These are phyloP conservation scores for Penicillium riverlandense DNA, from an alignment of 495 filamentous ascomycete genomes.

Conservation along the genomic window DNA sequence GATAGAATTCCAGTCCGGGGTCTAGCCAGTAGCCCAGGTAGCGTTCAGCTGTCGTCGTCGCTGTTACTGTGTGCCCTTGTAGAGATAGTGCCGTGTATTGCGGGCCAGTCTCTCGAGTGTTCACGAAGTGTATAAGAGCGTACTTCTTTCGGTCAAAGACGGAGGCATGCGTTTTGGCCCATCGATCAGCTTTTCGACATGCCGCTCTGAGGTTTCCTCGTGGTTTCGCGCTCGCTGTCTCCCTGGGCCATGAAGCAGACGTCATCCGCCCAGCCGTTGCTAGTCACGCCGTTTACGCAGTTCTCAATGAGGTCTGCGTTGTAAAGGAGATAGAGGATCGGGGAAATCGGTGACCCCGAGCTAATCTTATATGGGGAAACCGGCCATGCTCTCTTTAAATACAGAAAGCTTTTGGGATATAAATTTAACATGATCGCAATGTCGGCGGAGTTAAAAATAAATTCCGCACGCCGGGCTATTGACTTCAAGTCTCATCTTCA, in stretches of 20 bases:
- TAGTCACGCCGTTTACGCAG: too few species aligned
- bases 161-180: background rate
- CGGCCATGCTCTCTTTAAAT: too few species aligned
- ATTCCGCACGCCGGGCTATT: too few species aligned
- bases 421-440: too few species aligned
- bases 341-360: constrained; percentile 15
- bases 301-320: too few species aligned
- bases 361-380: too few species aligned
- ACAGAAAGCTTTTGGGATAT: too few species aligned
- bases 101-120: background rate
- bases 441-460: too few species aligned
- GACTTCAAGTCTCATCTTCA: too few species aligned
- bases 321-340: constrained; percentile 19
- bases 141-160: background rate
- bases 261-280: too few species aligned
- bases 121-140: background rate
- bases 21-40: constrained; percentile 14
- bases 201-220: background rate
- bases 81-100: background rate
- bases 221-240: too few species aligned
- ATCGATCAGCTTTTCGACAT: background rate
- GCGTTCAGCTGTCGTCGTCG: background rate
- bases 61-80: background rate
- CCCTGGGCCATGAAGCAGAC: too few species aligned
- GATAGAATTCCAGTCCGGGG: constrained; percentile 5